Conservation (phyloP, 805 yeast genomes). For the Spathaspora passalidarum region DNA sequence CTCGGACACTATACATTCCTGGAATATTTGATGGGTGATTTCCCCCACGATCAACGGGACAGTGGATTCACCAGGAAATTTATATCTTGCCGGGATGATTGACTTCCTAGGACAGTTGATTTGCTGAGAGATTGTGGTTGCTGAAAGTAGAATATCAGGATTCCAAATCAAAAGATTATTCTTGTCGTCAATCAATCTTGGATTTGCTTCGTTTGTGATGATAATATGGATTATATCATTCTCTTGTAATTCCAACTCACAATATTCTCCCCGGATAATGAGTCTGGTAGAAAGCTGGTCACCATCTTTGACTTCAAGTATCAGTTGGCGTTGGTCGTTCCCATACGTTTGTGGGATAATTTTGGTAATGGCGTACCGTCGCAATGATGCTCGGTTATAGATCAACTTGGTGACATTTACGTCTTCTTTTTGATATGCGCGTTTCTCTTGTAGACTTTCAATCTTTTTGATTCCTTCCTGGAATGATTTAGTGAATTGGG, state of each 20-base stretch:
- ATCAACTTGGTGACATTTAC: constrained; percentile 3
- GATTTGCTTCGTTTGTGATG: constrained; percentile 37
- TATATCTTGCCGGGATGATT: constrained; percentile 53
- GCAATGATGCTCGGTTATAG: constrained; percentile 42
- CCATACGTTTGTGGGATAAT: constrained; percentile 17
- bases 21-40: constrained; percentile 76
- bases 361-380: constrained; percentile 43
- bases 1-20: constrained; percentile 45
- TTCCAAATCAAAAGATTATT: constrained; percentile 70
- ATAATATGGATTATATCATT: constrained; percentile 65
- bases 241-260: constrained; percentile 42
- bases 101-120: constrained; percentile 71
- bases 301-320: constrained; percentile 49
- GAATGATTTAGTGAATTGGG: constrained; percentile 9
- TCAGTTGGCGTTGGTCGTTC: constrained; percentile 41
- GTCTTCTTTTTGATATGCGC: constrained; percentile 1
- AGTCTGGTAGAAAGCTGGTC: constrained; percentile 34
- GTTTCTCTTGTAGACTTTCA: constrained; percentile 9
- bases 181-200: constrained; percentile 50
- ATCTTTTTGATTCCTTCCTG: constrained; percentile 11
- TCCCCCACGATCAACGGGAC: constrained; percentile 76
- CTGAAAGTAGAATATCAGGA: constrained; percentile 80
- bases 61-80: constrained; percentile 61
- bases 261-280: constrained; percentile 62
- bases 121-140: constrained; percentile 78